These are phyloP conservation scores for Agarophyton chilense DNA, from an alignment of 23 red algal species.

Conservation along the genomic window DNA sequence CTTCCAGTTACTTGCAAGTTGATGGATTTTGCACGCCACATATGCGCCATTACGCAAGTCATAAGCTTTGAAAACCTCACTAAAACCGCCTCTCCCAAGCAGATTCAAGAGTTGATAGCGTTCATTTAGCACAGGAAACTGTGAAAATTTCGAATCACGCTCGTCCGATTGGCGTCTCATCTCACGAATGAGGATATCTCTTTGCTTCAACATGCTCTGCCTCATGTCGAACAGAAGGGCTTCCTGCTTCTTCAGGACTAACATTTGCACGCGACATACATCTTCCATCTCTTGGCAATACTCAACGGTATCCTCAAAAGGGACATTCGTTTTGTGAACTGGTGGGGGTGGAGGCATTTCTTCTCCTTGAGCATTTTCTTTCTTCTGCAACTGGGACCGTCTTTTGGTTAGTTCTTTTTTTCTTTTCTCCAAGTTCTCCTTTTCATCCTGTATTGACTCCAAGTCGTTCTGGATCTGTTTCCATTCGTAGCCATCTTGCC, in stretches of 20 bases:
- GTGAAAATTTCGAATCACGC: conserved; percentile 66
- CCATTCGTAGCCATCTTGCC: conserved; percentile 89
- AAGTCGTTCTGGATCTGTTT: conserved; percentile 41
- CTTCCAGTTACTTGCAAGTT: conserved; percentile 90
- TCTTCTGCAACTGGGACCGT: conserved; percentile 20
- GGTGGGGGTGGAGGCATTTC: conserved; percentile 49
- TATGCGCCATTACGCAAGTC: conserved; percentile 60
- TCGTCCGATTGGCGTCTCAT: conserved; percentile 87
- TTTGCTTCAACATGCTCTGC: conserved; percentile 43
- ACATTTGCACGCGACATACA: conserved; percentile 61
- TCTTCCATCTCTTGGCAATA: conserved; percentile 82
- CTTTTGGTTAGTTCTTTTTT: conserved; percentile 65
- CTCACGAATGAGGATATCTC: conserved; percentile 81
- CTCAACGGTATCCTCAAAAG: conserved; percentile 37
- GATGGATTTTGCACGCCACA: conserved; percentile 98
- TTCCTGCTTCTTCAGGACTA: conserved; percentile 69
- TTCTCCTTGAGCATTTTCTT: not conserved
- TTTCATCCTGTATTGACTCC: conserved; percentile 27
- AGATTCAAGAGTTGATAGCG: conserved; percentile 86
- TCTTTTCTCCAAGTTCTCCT: conserved; percentile 64
- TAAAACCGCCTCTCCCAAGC: conserved; percentile 94
- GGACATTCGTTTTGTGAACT: conserved; percentile 3
- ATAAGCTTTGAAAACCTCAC: conserved; percentile 92
- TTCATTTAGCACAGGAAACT: conserved; percentile 71
- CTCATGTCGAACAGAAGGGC: conserved; percentile 34